Conservation (phyloP, 768 basidiomycete genomes). For the Pisolithus orientalis region DNA sequence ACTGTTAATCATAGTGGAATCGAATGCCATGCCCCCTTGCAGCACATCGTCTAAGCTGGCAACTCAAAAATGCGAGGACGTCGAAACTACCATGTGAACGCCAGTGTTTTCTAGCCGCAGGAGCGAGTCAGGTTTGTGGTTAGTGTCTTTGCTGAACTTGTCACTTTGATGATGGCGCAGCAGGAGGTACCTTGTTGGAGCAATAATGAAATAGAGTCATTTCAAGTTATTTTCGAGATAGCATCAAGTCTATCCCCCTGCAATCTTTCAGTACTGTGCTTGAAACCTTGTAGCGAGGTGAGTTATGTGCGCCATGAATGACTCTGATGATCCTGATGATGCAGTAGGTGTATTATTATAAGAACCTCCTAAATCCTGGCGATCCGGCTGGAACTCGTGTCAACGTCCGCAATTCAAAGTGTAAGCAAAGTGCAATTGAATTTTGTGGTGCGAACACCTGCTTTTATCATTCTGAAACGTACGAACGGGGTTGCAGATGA, state of each 20-base stretch:
- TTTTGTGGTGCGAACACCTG: slow-evolving; percentile 18
- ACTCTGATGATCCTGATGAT: slow-evolving; percentile 1
- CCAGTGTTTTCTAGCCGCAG: slow-evolving; percentile 21
- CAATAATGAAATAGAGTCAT: slow-evolving; percentile 30
- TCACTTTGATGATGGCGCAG: background rate
- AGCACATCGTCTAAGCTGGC: background rate
- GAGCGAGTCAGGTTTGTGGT: slow-evolving; percentile 10
- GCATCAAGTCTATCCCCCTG: slow-evolving; percentile 45
- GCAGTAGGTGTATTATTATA: slow-evolving; percentile 19
- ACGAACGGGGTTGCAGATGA: slow-evolving; percentile 2
- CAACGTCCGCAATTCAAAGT: slow-evolving; percentile 1
- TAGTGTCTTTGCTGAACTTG: background rate
- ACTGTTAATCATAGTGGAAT: slow-evolving; percentile 14
- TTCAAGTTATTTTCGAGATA: slow-evolving; percentile 36
- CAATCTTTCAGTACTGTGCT: slow-evolving; percentile 47
- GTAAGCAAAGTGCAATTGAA: slow-evolving; percentile 3
- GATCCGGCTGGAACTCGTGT: background rate
- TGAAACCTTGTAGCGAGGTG: slow-evolving; percentile 59
- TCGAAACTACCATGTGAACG: slow-evolving; percentile 19
- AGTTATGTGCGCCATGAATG: background rate
- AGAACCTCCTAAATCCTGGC: slow-evolving; percentile 5
- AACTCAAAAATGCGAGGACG: slow-evolving; percentile 3
- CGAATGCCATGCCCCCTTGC: slow-evolving; percentile 11
- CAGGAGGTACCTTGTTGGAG: slow-evolving; percentile 32
- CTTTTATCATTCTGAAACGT: slow-evolving; percentile 15